Evolutionary conservation across 352 stramenopile genomes (phyloP), one percentile per base, ranked within the genome.

Genomic region (Pythium phragmiticola): DNA sequence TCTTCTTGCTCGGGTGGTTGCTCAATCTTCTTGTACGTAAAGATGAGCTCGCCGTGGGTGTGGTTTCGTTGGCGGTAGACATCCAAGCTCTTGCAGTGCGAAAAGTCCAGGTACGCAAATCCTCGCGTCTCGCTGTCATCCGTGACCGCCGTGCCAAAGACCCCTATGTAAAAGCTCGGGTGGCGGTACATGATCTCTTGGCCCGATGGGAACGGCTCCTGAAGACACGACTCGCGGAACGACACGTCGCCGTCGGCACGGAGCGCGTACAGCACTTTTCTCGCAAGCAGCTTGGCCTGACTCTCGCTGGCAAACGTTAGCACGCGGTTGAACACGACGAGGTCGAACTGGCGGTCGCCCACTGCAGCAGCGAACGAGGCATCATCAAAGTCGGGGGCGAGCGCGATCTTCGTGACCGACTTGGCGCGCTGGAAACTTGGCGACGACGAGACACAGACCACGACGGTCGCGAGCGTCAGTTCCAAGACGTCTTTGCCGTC

Each of bases 211-310:
- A 81, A 70, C 3, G 70, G 73, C 52, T 73, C 57, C 7, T 65
- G 67, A n/a, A 80, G 62, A 54, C 73, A 76, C 43, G 73, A 78
- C 33, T 76, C 71, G 39, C 71, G 71, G 57, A 77, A 80, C 33
- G 65, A 63, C 12, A 78, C 53, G 30, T 60, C 36, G n/a, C 71
- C 71, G 39, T 66, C 73, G 16, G 67, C 37, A 26, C 70, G 70
- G 28, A 80, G 58, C 63, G 37, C 56, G 9, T 72, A 47, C 21
- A 80, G 60, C 30, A 63, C 64, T 41, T 70, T 69, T 41, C 66
- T 60, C 13, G 71, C 70, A 7, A 78, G 52, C 5, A 55, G 26
- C 50, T 70, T 68, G 28, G 59, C 60, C 42, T 78, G 55, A 1
- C 47, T 48, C n/a, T 78, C 74, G 33, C 21, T 70, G 3, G 56